phyloP scores from a whole-genome alignment of 139 green algal genomes.

The Prasinococcaceae sp. region DNA sequence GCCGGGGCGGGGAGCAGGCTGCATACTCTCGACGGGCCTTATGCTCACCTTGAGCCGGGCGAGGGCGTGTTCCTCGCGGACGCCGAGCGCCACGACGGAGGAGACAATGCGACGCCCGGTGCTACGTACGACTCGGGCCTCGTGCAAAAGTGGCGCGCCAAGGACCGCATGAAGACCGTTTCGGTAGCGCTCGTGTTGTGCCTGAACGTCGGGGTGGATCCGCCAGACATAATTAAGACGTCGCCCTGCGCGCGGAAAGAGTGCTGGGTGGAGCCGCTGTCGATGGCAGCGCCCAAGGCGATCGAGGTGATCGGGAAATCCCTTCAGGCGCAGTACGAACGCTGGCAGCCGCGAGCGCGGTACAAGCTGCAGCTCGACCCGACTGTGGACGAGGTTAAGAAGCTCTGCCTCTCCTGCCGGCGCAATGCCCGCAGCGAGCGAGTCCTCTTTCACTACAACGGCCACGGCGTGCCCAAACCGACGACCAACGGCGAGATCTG shows the following conservation, averaged over 20 bases:
- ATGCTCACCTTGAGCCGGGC: no score
- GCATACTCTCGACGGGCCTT: no score
- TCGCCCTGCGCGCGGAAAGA: slow-evolving; percentile 86
- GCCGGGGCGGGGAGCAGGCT: no score
- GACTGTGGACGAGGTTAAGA: slow-evolving; percentile 94
- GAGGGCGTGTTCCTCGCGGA: no score
- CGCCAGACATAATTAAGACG: slow-evolving; percentile 93
- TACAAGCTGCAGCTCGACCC: slow-evolving; percentile 95
- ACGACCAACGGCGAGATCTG: slow-evolving; percentile 94
- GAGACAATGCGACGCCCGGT: no score
- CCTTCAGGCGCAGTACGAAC: slow-evolving; percentile 97
- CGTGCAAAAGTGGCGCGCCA: no score
- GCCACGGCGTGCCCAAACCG: slow-evolving; percentile 89
- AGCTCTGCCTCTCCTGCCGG: slow-evolving; percentile 68
- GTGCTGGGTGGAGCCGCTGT: slow-evolving; percentile 69
- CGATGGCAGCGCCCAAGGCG: slow-evolving; percentile 80
- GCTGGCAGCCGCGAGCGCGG: slow-evolving; percentile 76
- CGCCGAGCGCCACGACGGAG: no score
- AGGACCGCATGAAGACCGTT: slow-evolving; percentile 44
- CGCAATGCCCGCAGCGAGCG: slow-evolving; percentile 80
- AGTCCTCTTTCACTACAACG: slow-evolving; percentile 99
- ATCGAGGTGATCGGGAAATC: slow-evolving; percentile 95
- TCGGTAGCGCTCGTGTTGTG: slow-evolving; percentile 89
- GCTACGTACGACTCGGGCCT: no score
- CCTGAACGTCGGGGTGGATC: slow-evolving; percentile 97